Evolutionary conservation across 139 green algal genomes (phyloP).

Genomic region (Chlorella vulgaris): DNA sequence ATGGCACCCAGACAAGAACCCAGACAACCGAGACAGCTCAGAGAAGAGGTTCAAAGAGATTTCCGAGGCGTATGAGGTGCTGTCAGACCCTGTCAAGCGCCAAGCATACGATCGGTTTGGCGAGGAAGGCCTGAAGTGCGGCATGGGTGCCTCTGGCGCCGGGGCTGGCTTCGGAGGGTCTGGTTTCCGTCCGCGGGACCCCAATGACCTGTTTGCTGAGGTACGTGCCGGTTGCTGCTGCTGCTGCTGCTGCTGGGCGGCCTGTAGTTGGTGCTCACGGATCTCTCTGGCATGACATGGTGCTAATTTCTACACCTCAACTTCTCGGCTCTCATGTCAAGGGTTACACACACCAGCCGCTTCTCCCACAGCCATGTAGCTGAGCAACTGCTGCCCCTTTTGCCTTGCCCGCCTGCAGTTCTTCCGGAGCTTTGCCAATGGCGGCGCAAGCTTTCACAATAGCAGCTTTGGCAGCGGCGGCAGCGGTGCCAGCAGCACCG

Average conservation of each 20-base stretch:
- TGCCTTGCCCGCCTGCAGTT: constrained; percentile 60
- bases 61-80: constrained; percentile 85
- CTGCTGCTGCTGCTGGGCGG: background rate
- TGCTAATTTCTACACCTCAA: background rate
- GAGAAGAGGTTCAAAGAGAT: constrained; percentile 89
- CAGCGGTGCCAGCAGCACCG: constrained; percentile 9
- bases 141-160: constrained; percentile 43
- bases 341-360: too few species aligned
- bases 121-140: constrained; percentile 87
- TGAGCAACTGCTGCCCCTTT: background rate
- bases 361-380: too few species aligned
- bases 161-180: constrained; percentile 30
- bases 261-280: background rate
- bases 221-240: constrained; percentile 30
- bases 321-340: too few species aligned
- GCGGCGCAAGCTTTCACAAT: background rate
- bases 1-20: constrained; percentile 86
- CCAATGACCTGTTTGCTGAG: constrained; percentile 84
- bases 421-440: constrained; percentile 53
- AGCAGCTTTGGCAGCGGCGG: constrained; percentile 22
- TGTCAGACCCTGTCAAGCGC: constrained; percentile 84
- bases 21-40: constrained; percentile 62
- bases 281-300: background rate
- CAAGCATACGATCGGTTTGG: constrained; percentile 83
- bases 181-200: constrained; percentile 59